These are phyloP conservation scores for Aspergillus egyptiacus DNA, from an alignment of 495 filamentous ascomycete species.

Conservation along the genomic window DNA sequence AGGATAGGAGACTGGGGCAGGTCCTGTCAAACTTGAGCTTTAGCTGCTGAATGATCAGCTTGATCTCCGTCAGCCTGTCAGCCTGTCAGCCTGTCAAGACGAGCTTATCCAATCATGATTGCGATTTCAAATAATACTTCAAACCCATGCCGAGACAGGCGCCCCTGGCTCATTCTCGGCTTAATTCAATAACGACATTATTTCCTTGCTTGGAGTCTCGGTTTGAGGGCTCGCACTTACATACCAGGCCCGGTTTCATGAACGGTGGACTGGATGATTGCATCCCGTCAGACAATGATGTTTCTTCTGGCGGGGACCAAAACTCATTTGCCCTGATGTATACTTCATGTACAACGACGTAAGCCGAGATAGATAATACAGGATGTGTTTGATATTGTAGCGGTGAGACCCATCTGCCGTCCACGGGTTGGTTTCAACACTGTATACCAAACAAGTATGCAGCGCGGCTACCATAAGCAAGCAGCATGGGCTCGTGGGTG, in stretches of 20 bases:
- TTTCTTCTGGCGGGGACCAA: no score
- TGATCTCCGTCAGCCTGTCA: conserved; percentile 3
- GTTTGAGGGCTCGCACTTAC: no score
- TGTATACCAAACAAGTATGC: no score
- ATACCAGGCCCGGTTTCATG: no score
- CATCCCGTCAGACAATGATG: background rate
- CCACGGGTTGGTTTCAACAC: no score
- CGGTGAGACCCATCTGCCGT: conserved; percentile 14
- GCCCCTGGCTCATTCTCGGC: conserved; percentile 4
- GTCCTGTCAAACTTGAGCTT: conserved; percentile 2
- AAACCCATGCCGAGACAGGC: conserved; percentile 2
- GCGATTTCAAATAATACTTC: background rate
- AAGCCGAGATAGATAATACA: background rate
- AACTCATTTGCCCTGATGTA: no score
- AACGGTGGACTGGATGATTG: no score
- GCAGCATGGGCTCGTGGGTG: background rate
- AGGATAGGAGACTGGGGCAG: conserved; percentile 1
- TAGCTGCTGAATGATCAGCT: conserved; percentile 6
- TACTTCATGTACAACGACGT: conserved; percentile 6
- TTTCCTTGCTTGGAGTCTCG: no score
- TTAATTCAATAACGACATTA: no score
- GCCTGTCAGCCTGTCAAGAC: conserved; percentile 3
- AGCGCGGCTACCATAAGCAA: conserved; percentile 10
- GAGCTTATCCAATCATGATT: background rate
- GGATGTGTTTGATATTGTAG: conserved; percentile 14